Base-by-base conservation (phyloP, 2,329 filamentous ascomycete species). In the Chaetomium strumarium region DNA sequence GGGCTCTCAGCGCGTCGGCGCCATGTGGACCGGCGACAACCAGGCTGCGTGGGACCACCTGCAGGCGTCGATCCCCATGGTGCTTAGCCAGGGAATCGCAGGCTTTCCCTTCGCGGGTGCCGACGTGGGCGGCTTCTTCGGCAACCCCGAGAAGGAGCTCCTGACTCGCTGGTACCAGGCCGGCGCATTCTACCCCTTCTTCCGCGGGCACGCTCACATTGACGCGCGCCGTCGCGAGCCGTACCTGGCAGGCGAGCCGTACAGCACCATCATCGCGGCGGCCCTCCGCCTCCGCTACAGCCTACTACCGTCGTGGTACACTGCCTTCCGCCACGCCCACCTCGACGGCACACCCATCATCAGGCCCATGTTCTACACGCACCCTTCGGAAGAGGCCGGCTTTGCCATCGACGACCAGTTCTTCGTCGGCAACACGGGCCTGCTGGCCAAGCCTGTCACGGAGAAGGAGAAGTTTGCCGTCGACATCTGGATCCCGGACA, bases 21-120 rank as follows among this genome's bases (percentile, higher is more conserved):
- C 93, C 54, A 96, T 96, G 91, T 99, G 93, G 93, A 99, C 93
- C 17, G 93, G 93, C 55, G 93, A 99, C 67, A 99, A 99, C 72
- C 88, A 93, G 68, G 93, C 93, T 11, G 84, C 81, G 20, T 99
- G 93, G 93, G 83, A 85, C 16, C 91, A 97, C 65, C 79, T 99
- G 14, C 88, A 84, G n/a, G 88, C 85, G 1, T 87, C 90, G 1
- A 81, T 96, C 36, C 92, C 93, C 20, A 99, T 99, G 93, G 76
- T 96, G 20, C 75, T 99, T 38, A 93, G 87, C 68, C 88, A 96
- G 65, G 91, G 92, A 51, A 90, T 99, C 60, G 84, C 90, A 1
- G 93, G 93, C 8, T 97, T 88, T 69, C 93, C 93, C 11, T 97
- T 97, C 65, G 84, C 90, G 0, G 93, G 93, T 51, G 93, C 93